Evolutionary conservation across 352 stramenopile species (phyloP).

Genomic region (Pythium apleroticum): DNA sequence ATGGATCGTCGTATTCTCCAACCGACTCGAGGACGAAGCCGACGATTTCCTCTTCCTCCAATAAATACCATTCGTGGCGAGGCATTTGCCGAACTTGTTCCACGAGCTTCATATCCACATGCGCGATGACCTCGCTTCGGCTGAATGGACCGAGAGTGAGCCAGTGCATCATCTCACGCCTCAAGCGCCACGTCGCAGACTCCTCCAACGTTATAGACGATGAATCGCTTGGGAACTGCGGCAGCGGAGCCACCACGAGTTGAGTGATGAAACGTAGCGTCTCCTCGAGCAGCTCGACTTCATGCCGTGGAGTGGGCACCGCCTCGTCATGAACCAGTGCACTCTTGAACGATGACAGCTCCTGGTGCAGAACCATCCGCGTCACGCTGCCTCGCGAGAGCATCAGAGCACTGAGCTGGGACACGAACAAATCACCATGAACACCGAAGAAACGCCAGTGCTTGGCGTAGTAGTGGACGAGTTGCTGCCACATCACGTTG

Average conservation of each 20-base stretch:
- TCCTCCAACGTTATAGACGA: slow-evolving; percentile 23
- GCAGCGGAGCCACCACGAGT: slow-evolving; percentile 56
- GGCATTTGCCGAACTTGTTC: slow-evolving; percentile 69
- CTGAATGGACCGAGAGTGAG: slow-evolving; percentile 66
- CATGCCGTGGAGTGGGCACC: slow-evolving; percentile 36
- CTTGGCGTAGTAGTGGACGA: slow-evolving; percentile 80
- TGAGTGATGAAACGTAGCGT: slow-evolving; percentile 61
- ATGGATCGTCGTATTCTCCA: slow-evolving; percentile 59
- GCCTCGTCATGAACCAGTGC: slow-evolving; percentile 21
- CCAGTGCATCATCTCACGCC: slow-evolving; percentile 81
- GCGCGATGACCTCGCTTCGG: slow-evolving; percentile 61
- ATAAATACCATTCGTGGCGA: slow-evolving; percentile 46
- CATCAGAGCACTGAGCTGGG: slow-evolving; percentile 52
- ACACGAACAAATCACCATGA: slow-evolving; percentile 70
- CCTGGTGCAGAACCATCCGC: slow-evolving; percentile 56
- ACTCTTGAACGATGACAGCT: slow-evolving; percentile 30
- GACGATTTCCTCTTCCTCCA: slow-evolving; percentile 82
- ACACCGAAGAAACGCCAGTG: slow-evolving; percentile 80
- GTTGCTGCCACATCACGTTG: slow-evolving; percentile 77
- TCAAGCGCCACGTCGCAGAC: slow-evolving; percentile 43
- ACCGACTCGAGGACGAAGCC: slow-evolving; percentile 62
- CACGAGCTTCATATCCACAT: slow-evolving; percentile 71
- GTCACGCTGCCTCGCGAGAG: slow-evolving; percentile 55
- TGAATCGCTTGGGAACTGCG: slow-evolving; percentile 36
- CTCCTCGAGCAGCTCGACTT: slow-evolving; percentile 62